Conservation (phyloP, 225 moss, liverwort and hornwort genomes). For the Antitrichia curtipendula region DNA sequence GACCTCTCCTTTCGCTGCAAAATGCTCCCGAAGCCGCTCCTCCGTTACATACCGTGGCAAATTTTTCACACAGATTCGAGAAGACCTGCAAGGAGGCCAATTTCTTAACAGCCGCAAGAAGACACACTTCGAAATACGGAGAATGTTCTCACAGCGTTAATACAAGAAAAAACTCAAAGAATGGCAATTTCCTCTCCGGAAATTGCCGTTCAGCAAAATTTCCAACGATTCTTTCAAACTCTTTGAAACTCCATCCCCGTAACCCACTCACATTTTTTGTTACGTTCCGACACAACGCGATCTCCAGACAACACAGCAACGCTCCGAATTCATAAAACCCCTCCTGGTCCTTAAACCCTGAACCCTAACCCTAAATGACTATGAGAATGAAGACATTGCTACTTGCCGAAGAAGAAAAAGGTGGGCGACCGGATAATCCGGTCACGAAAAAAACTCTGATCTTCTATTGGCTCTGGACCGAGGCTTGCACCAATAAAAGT, state of each 20-base stretch:
- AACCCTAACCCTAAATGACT: neutral
- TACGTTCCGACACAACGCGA: neutral
- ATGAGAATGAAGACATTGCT: neutral
- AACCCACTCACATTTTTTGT: neutral
- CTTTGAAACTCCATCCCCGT: neutral
- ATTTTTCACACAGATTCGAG: conserved; percentile 95
- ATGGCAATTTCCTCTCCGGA: neutral
- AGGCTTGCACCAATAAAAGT: neutral
- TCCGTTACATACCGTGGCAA: conserved; percentile 80
- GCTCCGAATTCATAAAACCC: neutral
- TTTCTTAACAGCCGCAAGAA: neutral
- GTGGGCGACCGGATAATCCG: neutral
- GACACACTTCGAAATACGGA: neutral
- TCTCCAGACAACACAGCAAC: neutral
- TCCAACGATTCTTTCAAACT: neutral
- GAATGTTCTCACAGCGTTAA: neutral
- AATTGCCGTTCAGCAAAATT: neutral
- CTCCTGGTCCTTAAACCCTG: neutral
- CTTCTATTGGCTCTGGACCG: neutral
- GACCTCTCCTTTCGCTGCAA: conserved; percentile 84
- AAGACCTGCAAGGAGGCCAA: conserved; percentile 34
- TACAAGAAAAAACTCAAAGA: neutral
- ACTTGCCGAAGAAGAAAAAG: neutral
- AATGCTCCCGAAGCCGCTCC: conserved; percentile 79
- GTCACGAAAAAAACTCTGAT: too few relatives aligned